A percentile compares a stretch with the other conserved stretches of the same genome.
Conservation (phyloP, 148 eudicot genomes). For the Dysphania ambrosioides region DNA sequence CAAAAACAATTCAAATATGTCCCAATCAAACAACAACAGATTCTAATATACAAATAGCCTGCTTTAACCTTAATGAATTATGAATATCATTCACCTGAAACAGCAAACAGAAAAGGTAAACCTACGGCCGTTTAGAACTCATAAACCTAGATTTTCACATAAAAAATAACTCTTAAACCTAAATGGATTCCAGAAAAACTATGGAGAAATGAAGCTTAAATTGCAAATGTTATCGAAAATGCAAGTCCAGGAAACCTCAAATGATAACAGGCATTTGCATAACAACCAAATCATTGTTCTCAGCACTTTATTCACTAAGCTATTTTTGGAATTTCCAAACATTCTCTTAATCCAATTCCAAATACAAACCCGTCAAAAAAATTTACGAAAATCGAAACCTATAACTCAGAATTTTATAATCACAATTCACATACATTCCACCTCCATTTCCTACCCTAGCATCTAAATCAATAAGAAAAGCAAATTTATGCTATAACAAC, state of each 20-base stretch:
- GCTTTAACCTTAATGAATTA: background rate
- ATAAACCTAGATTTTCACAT: too few relatives aligned
- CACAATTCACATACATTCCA: background rate
- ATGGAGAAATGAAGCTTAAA: background rate
- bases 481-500: background rate
- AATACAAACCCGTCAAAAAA: background rate
- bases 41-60: background rate
- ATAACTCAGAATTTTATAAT: too few relatives aligned
- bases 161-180: too few relatives aligned
- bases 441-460: background rate
- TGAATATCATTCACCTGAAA: background rate
- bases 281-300: background rate
- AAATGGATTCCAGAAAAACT: too few relatives aligned
- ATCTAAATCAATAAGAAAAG: background rate
- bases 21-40: background rate
- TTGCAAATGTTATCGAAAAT: background rate
- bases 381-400: too few relatives aligned
- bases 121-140: too few relatives aligned
- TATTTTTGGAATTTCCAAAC: background rate
- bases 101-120: background rate
- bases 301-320: background rate
- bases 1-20: slow-evolving; percentile 4
- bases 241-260: background rate
- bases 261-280: background rate
- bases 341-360: background rate